Evolutionary conservation across 1,284 basidiomycete genomes (phyloP), one percentile per base, ranked within the genome.

Genomic region (Malassezia vespertilionis): DNA sequence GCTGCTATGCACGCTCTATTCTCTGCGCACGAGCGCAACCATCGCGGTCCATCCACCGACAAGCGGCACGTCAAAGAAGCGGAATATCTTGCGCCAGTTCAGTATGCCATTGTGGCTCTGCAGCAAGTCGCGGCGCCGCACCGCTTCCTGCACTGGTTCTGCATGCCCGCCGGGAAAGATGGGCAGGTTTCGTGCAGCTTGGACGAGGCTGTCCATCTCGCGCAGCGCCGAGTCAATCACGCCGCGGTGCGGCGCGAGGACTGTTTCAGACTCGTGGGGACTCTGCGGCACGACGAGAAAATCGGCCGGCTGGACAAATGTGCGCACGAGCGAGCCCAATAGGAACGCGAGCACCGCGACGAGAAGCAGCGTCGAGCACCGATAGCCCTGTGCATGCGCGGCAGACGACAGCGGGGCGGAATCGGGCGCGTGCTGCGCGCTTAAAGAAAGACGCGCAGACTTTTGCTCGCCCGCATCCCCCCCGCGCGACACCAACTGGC

Each of bases 271-370:
- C 12, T 14, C 31, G 10, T 5, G 12, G 2, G 37, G 31, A 21
- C n/a, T n/a, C n/a, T 18, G 52, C 14, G 56, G 52, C 4, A 61
- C 33, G 5, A 70, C 44, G 17, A 91, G 80, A 74, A 90, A 96
- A 72, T 95, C 90, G n/a, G 84, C 82, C 10, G 88, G 84, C 7
- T 82, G 82, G 31, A 95, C 73, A 52, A 95, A 75, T 7, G 85
- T 86, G 47, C 91, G 79, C 53, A 91, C 72, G 39, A 97, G 75
- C 10, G 86, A 90, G 28, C 91, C 91, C 54, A 95, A 76, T 55
- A 97, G 74, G 72, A 96, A 90, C 28, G 85, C 83, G 53, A 91
- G 84, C 54, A 96, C 70, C 35, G 82, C 86, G 14, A 84, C 79
- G 47, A 90, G 74, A 53, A 96, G 68, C 33, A 70, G 23, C 21